A percentile compares a stretch with the other conserved stretches of the same genome.
phyloP scores from a whole-genome alignment of 345 rosid species.

The Citrus cavaleriei region DNA sequence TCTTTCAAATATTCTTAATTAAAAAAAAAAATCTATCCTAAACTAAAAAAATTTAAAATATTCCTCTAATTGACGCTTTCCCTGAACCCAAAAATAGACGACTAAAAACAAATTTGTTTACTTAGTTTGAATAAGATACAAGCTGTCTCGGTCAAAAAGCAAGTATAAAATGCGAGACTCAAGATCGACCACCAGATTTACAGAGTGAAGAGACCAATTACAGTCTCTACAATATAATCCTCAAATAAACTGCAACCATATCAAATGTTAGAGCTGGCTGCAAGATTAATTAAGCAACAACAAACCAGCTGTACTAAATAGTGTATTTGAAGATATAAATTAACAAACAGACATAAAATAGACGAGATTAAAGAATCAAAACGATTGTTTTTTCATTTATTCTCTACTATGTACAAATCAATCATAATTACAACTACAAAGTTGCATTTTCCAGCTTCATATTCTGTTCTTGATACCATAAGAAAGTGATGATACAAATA shows the following conservation, averaged over 20 bases:
- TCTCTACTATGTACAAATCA: conserved; percentile 22
- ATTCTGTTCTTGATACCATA: background rate
- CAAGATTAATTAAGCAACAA: background rate
- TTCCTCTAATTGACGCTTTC: no score
- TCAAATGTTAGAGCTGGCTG: background rate
- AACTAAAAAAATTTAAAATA: no score
- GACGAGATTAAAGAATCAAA: background rate
- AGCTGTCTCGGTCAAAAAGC: no score
- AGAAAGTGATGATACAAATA: background rate
- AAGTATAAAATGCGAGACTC: no score
- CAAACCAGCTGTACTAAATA: background rate
- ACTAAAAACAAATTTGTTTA: no score
- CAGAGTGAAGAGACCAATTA: background rate
- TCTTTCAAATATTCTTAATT: no score
- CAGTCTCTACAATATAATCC: background rate
- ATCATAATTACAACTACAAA: conserved; percentile 1
- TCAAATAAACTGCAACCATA: background rate
- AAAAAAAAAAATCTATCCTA: no score
- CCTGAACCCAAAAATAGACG: no score
- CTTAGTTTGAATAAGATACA: no score
- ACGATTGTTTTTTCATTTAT: background rate
- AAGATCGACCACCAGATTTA: no score
- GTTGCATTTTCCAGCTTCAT: background rate
- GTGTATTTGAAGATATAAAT: background rate
- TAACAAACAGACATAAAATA: no score